Conservation (phyloP, 208 protist genomes). For the Trypanosoma vivax region DNA sequence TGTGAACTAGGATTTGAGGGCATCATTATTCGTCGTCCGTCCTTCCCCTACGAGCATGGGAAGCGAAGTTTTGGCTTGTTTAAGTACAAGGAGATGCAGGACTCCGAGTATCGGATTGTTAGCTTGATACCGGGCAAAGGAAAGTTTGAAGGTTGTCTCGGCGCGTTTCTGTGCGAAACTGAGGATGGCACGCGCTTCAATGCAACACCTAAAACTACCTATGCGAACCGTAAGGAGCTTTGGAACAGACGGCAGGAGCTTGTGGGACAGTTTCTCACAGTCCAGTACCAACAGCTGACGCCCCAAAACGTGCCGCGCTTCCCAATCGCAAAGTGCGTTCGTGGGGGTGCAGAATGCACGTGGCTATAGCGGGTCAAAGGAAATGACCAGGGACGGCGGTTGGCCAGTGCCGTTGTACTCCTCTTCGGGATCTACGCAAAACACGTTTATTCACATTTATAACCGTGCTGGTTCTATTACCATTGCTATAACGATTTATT, state of each 20-base stretch:
- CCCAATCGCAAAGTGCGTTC: constrained; percentile 73
- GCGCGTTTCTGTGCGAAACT: constrained; percentile 81
- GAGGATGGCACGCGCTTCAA: constrained; percentile 70
- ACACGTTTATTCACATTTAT: too few relatives aligned
- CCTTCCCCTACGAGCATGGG: constrained; percentile 84
- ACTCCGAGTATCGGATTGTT: constrained; percentile 86
- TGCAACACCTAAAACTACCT: constrained; percentile 62
- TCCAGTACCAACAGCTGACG: constrained; percentile 85
- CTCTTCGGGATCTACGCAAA: too few relatives aligned
- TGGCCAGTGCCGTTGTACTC: too few relatives aligned
- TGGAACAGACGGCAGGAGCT: constrained; percentile 55
- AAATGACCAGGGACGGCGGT: background rate
- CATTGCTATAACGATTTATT: too few relatives aligned
- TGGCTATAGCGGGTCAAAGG: constrained; percentile 49
- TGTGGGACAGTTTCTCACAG: constrained; percentile 73
- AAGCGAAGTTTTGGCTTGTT: constrained; percentile 85
- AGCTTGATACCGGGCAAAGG: constrained; percentile 76
- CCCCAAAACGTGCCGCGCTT: constrained; percentile 86
- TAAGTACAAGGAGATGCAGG: constrained; percentile 90
- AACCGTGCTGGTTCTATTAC: too few relatives aligned
- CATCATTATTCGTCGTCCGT: constrained; percentile 80
- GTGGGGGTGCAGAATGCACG: constrained; percentile 44
- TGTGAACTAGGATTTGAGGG: constrained; percentile 87
- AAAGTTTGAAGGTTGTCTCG: constrained; percentile 78
- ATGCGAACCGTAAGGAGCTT: constrained; percentile 43